Evolutionary conservation across 2,329 filamentous ascomycete species (phyloP).

Genomic region (Colletotrichum nymphaeae): DNA sequence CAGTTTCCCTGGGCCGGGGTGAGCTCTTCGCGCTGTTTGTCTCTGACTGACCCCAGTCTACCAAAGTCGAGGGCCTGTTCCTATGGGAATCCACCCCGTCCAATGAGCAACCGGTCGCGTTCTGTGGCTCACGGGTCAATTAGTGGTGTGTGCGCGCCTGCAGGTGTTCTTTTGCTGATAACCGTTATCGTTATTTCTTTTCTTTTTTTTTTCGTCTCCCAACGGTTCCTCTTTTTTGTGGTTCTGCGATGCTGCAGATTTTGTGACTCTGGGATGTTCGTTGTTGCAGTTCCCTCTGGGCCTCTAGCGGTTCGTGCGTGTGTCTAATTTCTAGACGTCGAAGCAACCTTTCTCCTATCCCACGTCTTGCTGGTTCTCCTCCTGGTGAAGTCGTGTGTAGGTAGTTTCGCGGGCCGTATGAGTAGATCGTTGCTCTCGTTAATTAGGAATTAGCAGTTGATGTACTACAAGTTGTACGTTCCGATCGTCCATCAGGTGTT

Average conservation of each 20-base stretch:
- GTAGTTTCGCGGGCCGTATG: not conserved
- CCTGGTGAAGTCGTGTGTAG: not conserved
- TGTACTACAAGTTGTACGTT: conserved; percentile 16
- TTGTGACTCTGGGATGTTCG: conserved; percentile 5
- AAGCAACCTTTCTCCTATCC: not conserved
- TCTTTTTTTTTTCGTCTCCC: conserved; percentile 1
- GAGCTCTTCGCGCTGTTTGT: conserved; percentile 16
- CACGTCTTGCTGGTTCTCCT: not conserved
- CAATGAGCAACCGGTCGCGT: not conserved
- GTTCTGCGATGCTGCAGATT: conserved; percentile 15
- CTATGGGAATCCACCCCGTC: conserved; percentile 13
- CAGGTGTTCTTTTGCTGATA: conserved; percentile 9
- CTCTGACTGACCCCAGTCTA: conserved; percentile 29
- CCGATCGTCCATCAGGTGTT: conserved; percentile 20
- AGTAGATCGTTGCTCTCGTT: conserved; percentile 17
- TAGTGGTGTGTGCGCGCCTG: conserved; percentile 27
- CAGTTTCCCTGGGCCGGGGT: not conserved
- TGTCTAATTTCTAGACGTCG: not conserved
- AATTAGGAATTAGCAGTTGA: conserved; percentile 25
- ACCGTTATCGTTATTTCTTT: conserved; percentile 25
- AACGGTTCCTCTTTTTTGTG: conserved; percentile 4
- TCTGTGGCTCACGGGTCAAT: conserved; percentile 2
- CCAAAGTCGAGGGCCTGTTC: conserved; percentile 12
- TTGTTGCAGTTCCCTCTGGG: conserved; percentile 1
- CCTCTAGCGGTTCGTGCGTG: not conserved